Conservation (phyloP, 805 yeast species). For the Hanseniaspora taiwanica region DNA sequence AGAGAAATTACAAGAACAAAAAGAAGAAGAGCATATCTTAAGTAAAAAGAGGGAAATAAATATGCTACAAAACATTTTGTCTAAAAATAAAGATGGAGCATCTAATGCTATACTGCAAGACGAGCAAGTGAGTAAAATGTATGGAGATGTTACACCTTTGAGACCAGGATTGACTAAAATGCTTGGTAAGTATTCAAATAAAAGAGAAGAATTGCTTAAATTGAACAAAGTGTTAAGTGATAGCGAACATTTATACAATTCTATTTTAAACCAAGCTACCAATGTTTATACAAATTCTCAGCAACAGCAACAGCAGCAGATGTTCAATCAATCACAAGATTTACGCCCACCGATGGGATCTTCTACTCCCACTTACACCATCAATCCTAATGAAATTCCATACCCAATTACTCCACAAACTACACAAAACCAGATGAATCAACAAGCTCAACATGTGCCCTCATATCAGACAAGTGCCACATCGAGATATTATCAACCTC, state of each 20-base stretch:
- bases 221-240: constrained; percentile 56
- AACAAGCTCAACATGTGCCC: not conserved
- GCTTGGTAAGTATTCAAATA: constrained; percentile 64
- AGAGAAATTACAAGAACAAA: constrained; percentile 39
- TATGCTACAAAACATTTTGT: constrained; percentile 30
- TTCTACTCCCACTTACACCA: too few relatives aligned
- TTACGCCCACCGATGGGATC: constrained; percentile 9
- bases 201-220: constrained; percentile 64
- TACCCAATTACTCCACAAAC: constrained; percentile 1
- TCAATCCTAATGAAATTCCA: constrained; percentile 4
- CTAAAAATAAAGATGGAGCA: constrained; percentile 18
- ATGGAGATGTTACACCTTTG: constrained; percentile 58
- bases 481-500: not conserved
- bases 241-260: constrained; percentile 60
- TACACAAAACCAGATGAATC: constrained; percentile 1
- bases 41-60: constrained; percentile 52
- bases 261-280: constrained; percentile 45
- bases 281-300: constrained; percentile 14
- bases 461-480: not conserved
- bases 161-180: constrained; percentile 62
- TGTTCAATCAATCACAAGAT: constrained; percentile 5
- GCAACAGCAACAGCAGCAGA: constrained; percentile 16
- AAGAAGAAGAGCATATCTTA: constrained; percentile 40
- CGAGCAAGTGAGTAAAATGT: constrained; percentile 59
- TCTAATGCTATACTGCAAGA: constrained; percentile 30